Percentiles rank a stretch among this genome's conserved stretches.
These are phyloP conservation scores for Penicillium samsonianum DNA, from an alignment of 495 filamentous ascomycete species.

Conservation along the genomic window DNA sequence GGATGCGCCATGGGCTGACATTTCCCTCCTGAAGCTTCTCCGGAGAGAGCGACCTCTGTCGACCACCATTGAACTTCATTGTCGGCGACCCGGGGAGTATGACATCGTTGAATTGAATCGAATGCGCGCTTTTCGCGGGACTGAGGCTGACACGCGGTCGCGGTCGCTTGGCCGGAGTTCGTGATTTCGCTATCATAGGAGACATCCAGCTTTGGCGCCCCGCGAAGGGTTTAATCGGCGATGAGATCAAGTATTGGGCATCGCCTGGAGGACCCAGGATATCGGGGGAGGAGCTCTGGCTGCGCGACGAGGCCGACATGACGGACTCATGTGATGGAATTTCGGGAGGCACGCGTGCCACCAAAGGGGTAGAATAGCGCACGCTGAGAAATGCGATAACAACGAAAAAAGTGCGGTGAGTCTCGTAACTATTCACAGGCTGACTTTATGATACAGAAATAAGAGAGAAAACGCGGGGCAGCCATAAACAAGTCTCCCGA, in stretches of 20 bases:
- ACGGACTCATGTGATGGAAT: slow-evolving; percentile 25
- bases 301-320: slow-evolving; percentile 39
- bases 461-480: slow-evolving; percentile 32
- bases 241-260: slow-evolving; percentile 48
- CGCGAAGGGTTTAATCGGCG: slow-evolving; percentile 42
- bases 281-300: slow-evolving; percentile 49
- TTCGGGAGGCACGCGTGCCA: slow-evolving; percentile 31
- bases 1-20: slow-evolving; percentile 58
- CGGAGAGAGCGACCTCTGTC: slow-evolving; percentile 39
- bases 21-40: slow-evolving; percentile 41
- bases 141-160: slow-evolving; percentile 42
- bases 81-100: slow-evolving; percentile 45
- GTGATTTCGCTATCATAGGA: slow-evolving; percentile 30
- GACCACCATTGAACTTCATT: slow-evolving; percentile 36
- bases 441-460: slow-evolving; percentile 8
- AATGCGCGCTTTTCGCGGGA: slow-evolving; percentile 43
- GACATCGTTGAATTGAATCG: slow-evolving; percentile 49
- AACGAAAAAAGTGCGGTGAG: slow-evolving; percentile 5
- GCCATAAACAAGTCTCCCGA: slow-evolving; percentile 43
- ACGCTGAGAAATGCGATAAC: slow-evolving; percentile 26
- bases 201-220: slow-evolving; percentile 50
- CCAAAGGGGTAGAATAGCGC: slow-evolving; percentile 28
- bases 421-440: slow-evolving; percentile 7
- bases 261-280: slow-evolving; percentile 49
- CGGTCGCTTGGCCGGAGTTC: slow-evolving; percentile 14